These are phyloP conservation scores for Gonapodya sp. DNA, from an alignment of 192 early-diverging fungal genomes.

Conservation along the genomic window DNA sequence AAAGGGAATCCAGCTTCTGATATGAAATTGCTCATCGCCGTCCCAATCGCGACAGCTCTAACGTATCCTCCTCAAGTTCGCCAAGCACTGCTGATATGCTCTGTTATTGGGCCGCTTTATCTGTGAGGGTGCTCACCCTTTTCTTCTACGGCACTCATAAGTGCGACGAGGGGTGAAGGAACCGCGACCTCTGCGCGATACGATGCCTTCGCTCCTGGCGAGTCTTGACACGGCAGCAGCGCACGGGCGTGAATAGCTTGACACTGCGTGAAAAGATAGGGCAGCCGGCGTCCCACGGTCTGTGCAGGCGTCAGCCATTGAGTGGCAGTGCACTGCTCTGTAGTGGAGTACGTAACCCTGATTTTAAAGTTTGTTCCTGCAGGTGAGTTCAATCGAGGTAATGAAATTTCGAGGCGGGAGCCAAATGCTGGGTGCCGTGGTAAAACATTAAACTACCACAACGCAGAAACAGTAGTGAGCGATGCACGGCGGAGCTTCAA, in stretches of 20 bases:
- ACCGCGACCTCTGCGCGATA: constrained; percentile 75
- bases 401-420: background rate
- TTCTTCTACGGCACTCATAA: constrained; percentile 82
- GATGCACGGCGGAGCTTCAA: background rate
- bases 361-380: background rate
- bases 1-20: background rate
- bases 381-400: background rate
- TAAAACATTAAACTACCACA: background rate
- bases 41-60: too few relatives aligned
- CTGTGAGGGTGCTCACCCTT: too few relatives aligned
- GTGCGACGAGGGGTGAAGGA: constrained; percentile 66
- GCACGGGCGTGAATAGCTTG: constrained; percentile 90
- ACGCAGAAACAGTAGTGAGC: background rate
- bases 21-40: too few relatives aligned
- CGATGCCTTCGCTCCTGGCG: constrained; percentile 77
- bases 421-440: background rate
- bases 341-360: background rate
- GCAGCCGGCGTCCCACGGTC: constrained; percentile 85
- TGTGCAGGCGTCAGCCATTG: constrained; percentile 90
- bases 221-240: constrained; percentile 82
- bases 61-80: too few relatives aligned
- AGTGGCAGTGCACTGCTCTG: constrained; percentile 62
- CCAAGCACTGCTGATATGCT: too few relatives aligned
- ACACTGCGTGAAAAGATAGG: constrained; percentile 97
- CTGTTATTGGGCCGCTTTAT: too few relatives aligned